Evolutionary conservation across 208 protist genomes (phyloP).

Genomic region (Kentomonas sorsogonicus): DNA sequence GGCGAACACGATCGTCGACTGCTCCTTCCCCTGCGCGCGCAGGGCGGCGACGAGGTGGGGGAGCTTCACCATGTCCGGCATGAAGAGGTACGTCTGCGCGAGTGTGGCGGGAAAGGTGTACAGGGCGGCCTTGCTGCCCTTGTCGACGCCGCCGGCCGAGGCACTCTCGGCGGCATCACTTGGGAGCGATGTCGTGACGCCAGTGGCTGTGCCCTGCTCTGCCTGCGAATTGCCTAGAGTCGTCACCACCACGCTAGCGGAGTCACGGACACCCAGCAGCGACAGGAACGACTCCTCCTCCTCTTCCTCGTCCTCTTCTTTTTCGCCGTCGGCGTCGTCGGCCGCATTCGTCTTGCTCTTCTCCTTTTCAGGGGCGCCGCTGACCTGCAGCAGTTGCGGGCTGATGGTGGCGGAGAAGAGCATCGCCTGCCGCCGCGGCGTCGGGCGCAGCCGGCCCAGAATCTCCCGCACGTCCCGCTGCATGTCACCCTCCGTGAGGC

Average conservation of each 20-base stretch:
- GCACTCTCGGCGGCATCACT: too few species aligned
- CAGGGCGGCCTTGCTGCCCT: neutral
- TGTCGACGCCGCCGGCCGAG: neutral
- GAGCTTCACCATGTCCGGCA: constrained; percentile 82
- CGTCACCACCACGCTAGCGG: neutral
- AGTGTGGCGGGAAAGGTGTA: constrained; percentile 43
- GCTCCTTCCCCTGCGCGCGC: constrained; percentile 38
- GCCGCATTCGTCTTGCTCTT: neutral
- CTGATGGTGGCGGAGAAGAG: constrained; percentile 81
- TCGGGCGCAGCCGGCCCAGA: constrained; percentile 30
- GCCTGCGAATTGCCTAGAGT: too few species aligned
- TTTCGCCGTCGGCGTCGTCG: neutral
- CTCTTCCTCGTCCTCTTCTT: neutral
- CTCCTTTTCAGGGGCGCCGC: neutral
- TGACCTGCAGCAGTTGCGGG: constrained; percentile 36
- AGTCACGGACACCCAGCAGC: constrained; percentile 34
- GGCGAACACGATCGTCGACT: constrained; percentile 82
- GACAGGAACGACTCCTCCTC: constrained; percentile 19
- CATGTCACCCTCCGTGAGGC: constrained; percentile 74
- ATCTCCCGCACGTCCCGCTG: constrained; percentile 39
- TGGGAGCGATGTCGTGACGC: too few species aligned
- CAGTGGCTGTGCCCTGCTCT: too few species aligned
- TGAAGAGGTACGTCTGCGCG: constrained; percentile 63
- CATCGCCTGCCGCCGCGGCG: constrained; percentile 37
- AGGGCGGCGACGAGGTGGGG: constrained; percentile 71